These are phyloP conservation scores for Didymella exigua DNA, from an alignment of 2,329 filamentous ascomycete genomes.

Conservation along the genomic window DNA sequence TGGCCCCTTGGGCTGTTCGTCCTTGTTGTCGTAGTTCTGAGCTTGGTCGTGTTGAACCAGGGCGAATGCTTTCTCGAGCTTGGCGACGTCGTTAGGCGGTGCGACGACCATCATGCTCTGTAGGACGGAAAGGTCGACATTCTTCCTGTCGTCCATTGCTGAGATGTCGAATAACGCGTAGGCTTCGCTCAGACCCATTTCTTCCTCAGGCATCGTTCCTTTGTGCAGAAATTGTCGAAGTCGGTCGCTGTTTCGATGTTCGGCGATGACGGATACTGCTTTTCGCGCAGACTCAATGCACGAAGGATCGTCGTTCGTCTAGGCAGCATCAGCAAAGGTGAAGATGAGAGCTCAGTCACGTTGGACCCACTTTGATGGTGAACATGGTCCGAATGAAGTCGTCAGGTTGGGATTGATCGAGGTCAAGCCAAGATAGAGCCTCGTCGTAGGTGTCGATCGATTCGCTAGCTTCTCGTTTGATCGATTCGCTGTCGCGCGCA, in stretches of 20 bases:
- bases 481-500: slow-evolving; percentile 61
- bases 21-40: slow-evolving; percentile 27
- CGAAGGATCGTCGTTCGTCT: slow-evolving; percentile 59
- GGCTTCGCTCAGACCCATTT: slow-evolving; percentile 58
- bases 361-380: slow-evolving; percentile 57
- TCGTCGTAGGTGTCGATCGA: slow-evolving; percentile 67
- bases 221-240: slow-evolving; percentile 60
- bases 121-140: slow-evolving; percentile 55
- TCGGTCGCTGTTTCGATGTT: slow-evolving; percentile 60
- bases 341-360: background rate
- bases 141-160: slow-evolving; percentile 57
- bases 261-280: slow-evolving; percentile 65
- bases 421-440: slow-evolving; percentile 66
- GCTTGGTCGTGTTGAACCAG: slow-evolving; percentile 50
- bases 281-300: slow-evolving; percentile 58
- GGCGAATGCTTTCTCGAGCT: slow-evolving; percentile 54
- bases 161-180: slow-evolving; percentile 52
- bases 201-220: slow-evolving; percentile 55
- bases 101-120: slow-evolving; percentile 42
- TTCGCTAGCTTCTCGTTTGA: slow-evolving; percentile 64
- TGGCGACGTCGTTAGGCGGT: slow-evolving; percentile 53
- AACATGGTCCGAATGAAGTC: slow-evolving; percentile 64
- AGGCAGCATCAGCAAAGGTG: slow-evolving; percentile 13
- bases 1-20: slow-evolving; percentile 17
- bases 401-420: slow-evolving; percentile 55